Percentiles rank a stretch among this genome's conserved stretches.
These are phyloP conservation scores for Xylaria sp. DNA, from an alignment of 2,329 filamentous ascomycete species.

Conservation along the genomic window DNA sequence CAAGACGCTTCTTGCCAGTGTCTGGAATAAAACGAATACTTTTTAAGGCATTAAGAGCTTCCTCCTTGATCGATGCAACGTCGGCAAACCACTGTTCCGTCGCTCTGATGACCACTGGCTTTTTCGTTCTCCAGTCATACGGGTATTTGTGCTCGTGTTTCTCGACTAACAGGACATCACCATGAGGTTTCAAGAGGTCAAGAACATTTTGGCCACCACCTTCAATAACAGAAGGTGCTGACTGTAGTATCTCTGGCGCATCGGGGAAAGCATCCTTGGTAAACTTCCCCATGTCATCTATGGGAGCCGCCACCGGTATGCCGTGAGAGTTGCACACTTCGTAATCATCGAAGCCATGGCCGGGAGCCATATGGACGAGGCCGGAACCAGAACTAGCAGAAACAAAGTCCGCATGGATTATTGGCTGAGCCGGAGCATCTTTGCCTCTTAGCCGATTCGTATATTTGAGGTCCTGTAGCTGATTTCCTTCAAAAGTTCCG, in stretches of 20 bases:
- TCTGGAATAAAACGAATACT: constrained; percentile 82
- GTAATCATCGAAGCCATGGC: constrained; percentile 97
- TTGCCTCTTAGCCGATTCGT: constrained; percentile 73
- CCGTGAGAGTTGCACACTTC: constrained; percentile 76
- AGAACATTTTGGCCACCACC: constrained; percentile 77
- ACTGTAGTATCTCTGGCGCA: constrained; percentile 70
- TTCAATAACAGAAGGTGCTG: constrained; percentile 75
- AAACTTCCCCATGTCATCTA: constrained; percentile 84
- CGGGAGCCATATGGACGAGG: constrained; percentile 92
- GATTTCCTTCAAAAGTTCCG: constrained; percentile 68
- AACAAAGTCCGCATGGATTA: constrained; percentile 90
- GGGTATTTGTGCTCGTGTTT: constrained; percentile 91
- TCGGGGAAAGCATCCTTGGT: constrained; percentile 81
- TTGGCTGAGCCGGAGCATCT: constrained; percentile 67
- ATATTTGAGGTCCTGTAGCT: constrained; percentile 75
- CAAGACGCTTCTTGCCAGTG: constrained; percentile 76
- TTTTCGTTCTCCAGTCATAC: constrained; percentile 96
- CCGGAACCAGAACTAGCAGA: constrained; percentile 91
- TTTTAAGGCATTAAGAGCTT: constrained; percentile 75
- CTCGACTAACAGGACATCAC: constrained; percentile 74
- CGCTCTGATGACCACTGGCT: constrained; percentile 88
- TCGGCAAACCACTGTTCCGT: constrained; percentile 99
- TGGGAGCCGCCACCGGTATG: constrained; percentile 81
- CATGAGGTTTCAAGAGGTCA: constrained; percentile 65
- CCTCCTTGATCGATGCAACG: constrained; percentile 81